These are phyloP conservation scores for Penicillium brevicompactum DNA, from an alignment of 2,329 filamentous ascomycete species.

Conservation along the genomic window DNA sequence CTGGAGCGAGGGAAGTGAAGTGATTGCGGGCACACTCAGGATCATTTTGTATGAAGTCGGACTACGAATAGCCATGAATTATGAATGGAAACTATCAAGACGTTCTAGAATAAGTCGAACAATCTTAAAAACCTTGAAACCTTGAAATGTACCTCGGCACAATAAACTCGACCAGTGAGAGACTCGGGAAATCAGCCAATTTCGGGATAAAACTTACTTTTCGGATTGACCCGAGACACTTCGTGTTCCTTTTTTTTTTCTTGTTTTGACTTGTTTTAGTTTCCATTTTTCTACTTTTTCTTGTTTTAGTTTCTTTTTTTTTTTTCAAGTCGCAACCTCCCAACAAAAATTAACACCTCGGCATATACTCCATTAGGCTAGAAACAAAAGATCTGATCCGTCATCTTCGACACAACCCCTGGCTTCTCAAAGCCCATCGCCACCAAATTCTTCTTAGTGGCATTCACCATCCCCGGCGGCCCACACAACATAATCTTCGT, in stretches of 20 bases:
- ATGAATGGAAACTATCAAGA: too few species aligned
- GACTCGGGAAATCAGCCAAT: background rate
- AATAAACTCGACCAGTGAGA: background rate
- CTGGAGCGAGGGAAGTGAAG: background rate
- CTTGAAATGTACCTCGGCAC: too few species aligned
- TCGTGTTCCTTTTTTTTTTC: background rate
- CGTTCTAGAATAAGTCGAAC: background rate
- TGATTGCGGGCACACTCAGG: background rate
- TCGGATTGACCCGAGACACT: background rate
- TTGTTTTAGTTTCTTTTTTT: too few species aligned
- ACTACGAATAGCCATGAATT: too few species aligned
- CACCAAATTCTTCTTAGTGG: constrained; percentile 55
- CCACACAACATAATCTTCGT: constrained; percentile 63
- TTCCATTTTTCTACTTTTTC: too few species aligned
- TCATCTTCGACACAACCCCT: constrained; percentile 53
- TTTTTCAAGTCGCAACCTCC: background rate
- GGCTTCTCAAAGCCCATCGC: constrained; percentile 56
- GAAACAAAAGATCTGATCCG: constrained; percentile 60
- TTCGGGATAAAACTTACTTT: too few species aligned
- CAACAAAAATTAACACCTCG: constrained; percentile 1
- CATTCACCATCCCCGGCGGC: constrained; percentile 62
- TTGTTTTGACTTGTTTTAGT: background rate
- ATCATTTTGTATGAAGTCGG: too few species aligned
- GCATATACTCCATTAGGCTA: constrained; percentile 32
- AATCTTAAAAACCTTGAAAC: too few species aligned